Evolutionary conservation across 768 basidiomycete genomes (phyloP), one percentile per base, ranked within the genome.

Genomic region (Galerina marginata): DNA sequence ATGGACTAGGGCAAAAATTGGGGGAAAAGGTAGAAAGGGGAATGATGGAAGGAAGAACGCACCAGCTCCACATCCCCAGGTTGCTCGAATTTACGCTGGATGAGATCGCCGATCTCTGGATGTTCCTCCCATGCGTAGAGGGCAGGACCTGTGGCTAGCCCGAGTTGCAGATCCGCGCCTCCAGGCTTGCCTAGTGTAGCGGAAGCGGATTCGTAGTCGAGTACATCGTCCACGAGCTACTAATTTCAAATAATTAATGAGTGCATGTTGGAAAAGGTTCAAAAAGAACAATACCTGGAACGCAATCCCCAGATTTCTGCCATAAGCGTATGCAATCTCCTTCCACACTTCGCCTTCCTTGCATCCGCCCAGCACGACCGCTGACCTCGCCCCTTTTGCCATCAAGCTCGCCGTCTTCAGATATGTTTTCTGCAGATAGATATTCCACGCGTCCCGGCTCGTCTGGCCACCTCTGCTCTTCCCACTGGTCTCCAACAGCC

Each of bases 301-400:
- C 4, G 96, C 95, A 58, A 97, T 93, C 0, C 96, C 96, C 26
- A 97, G 73, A 74, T 97, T 96, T 60, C 94, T 79, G 2, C 96
- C 96, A 75, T 95, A 98, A 4, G 93, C 93, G 76, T 98, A 99
- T n/a, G 96, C 96, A 29, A 90, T 85, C 71, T 98, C 96, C 73
- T 94, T 95, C 82, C 93, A 91, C 9, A 90, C 74, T 69, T 97
- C 96, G 7, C 91, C 93, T 68, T 93, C 88, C 58, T 75, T 80
- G 59, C 83, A 90, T 23, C 96, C 96, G 2, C 96, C 96, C 0
- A 99, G 81, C 2, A 96, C 88, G 10, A 94, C 94, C 0, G 92
- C 87, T 12, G 92, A 91, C 9, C 96, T 83, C 2, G 91, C 89
- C 1, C 89, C 89, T 73, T 98, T 98, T 3, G 95, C 95, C 87